Evolutionary conservation across 805 yeast species (phyloP).

Genomic region (Kregervanrija fluxuum): DNA sequence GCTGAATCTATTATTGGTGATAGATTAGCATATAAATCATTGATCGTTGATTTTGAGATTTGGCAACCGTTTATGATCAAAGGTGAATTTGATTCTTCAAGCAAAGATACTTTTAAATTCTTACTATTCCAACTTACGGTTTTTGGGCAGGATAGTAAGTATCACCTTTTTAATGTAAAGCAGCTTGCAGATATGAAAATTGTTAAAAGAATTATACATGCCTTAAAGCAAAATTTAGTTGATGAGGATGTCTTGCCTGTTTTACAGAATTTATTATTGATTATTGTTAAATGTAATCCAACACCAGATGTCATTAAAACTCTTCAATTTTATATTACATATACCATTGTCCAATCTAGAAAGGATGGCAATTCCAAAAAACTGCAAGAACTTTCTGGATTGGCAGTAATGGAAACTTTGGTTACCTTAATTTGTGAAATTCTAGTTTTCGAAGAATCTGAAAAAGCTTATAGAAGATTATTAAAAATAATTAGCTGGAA

Average conservation of each 20-base stretch:
- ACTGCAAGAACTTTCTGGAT: constrained; percentile 24
- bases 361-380: constrained; percentile 8
- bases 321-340: constrained; percentile 44
- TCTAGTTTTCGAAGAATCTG: neutral
- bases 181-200: constrained; percentile 47
- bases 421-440: constrained; percentile 34
- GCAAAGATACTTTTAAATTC: constrained; percentile 40
- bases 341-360: constrained; percentile 32
- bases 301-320: constrained; percentile 48
- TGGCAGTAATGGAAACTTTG: constrained; percentile 31
- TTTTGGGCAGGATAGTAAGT: constrained; percentile 46
- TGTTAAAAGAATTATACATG: constrained; percentile 40
- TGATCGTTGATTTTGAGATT: constrained; percentile 58
- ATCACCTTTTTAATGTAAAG: constrained; percentile 40
- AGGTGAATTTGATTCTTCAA: constrained; percentile 13
- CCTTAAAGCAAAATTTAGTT: constrained; percentile 36
- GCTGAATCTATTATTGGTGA: constrained; percentile 51
- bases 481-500: constrained; percentile 54
- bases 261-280: constrained; percentile 32
- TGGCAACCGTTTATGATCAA: constrained; percentile 33
- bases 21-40: constrained; percentile 45
- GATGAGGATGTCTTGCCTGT: constrained; percentile 30
- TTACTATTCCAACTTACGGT: constrained; percentile 53
- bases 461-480: constrained; percentile 29
- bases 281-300: constrained; percentile 39